A percentile compares a stretch with the other conserved stretches of the same genome.
Evolutionary conservation across 192 early-diverging fungal species (phyloP).

Genomic region (Funneliformis mosseae): DNA sequence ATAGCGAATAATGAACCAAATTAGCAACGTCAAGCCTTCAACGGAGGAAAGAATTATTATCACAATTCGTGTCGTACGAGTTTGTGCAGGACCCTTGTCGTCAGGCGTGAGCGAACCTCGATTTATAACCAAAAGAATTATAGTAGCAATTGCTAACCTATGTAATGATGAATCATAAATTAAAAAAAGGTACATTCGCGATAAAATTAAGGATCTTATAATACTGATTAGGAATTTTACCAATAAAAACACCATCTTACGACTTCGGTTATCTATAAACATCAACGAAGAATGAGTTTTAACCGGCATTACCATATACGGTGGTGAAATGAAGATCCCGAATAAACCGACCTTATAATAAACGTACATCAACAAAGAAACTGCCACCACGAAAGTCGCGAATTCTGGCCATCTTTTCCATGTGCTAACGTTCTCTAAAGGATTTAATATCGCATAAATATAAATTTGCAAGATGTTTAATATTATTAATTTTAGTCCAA

Average conservation of each 20-base stretch:
- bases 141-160: slow-evolving; percentile 45
- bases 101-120: slow-evolving; percentile 33
- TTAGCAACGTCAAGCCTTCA: slow-evolving; percentile 36
- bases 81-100: background rate
- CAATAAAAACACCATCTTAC: slow-evolving; percentile 50
- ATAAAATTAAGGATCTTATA: background rate
- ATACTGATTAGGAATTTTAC: slow-evolving; percentile 14
- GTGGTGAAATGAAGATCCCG: background rate
- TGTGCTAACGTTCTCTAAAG: slow-evolving; percentile 4
- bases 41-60: slow-evolving; percentile 35
- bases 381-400: background rate
- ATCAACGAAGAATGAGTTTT: background rate
- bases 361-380: slow-evolving; percentile 12
- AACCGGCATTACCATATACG: background rate
- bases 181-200: background rate
- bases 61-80: slow-evolving; percentile 33
- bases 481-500: background rate
- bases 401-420: slow-evolving; percentile 27
- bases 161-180: background rate
- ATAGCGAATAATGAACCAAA: slow-evolving; percentile 35
- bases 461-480: background rate
- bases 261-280: slow-evolving; percentile 16
- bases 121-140: slow-evolving; percentile 41
- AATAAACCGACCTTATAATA: slow-evolving; percentile 8
- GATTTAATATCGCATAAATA: background rate